A percentile compares a stretch with the other conserved stretches of the same genome.
Evolutionary conservation across 2,329 filamentous ascomycete species (phyloP).

Genomic region (Cytospora piceicola): DNA sequence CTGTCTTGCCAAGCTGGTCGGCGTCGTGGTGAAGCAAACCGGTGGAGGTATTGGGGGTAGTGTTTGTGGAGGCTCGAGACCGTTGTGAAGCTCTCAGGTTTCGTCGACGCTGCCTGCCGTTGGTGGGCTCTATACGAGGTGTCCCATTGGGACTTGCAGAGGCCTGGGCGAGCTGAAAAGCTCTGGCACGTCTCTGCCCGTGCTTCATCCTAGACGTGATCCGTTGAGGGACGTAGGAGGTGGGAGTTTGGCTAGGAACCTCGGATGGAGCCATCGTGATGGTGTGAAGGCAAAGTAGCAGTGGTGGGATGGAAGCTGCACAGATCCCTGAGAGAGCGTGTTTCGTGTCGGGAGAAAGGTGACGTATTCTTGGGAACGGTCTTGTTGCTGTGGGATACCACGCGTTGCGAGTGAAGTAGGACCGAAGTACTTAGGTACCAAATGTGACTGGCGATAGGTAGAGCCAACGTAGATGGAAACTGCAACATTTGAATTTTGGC

Average conservation of each 20-base stretch:
- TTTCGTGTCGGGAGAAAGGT: not conserved
- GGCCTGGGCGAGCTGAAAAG: too few relatives aligned
- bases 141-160: not conserved
- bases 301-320: not conserved
- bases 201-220: not conserved
- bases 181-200: not conserved
- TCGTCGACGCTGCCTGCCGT: not conserved
- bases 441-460: too few relatives aligned
- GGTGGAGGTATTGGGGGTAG: not conserved
- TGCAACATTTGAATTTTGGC: too few relatives aligned
- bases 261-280: not conserved
- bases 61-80: not conserved
- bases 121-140: not conserved
- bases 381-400: too few relatives aligned
- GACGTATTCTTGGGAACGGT: too few relatives aligned
- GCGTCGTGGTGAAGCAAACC: not conserved
- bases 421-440: too few relatives aligned
- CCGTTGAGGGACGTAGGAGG: too few relatives aligned
- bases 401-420: too few relatives aligned
- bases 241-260: not conserved
- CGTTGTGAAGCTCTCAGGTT: not conserved
- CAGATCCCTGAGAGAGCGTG: not conserved
- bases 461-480: too few relatives aligned
- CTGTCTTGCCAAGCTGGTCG: not conserved
- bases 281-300: not conserved